phyloP scores from a whole-genome alignment of 2,329 filamentous ascomycete genomes.

The Dissoconium aciculare region DNA sequence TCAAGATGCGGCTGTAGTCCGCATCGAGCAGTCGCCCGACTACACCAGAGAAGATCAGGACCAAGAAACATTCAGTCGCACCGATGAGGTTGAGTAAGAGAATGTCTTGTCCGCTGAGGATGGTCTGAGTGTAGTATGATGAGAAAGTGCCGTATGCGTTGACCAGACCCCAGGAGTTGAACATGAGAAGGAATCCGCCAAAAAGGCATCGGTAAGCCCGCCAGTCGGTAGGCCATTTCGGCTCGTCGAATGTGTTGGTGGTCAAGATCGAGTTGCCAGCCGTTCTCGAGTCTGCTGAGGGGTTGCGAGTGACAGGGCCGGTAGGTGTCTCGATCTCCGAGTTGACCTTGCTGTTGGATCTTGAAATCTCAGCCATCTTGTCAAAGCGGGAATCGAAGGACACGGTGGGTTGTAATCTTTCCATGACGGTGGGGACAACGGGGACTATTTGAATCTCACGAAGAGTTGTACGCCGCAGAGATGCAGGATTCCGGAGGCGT shows the following conservation, averaged over 20 bases:
- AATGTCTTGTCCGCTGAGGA: conserved; percentile 28
- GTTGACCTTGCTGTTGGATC: conserved; percentile 1
- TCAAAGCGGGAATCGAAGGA: conserved; percentile 8
- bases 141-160: conserved; percentile 38
- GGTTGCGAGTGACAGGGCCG: conserved; percentile 7
- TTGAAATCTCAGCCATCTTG: conserved; percentile 4
- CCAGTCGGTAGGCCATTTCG: conserved; percentile 32
- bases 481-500: no score
- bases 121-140: conserved; percentile 34
- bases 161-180: conserved; percentile 26
- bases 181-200: conserved; percentile 37
- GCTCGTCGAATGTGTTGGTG: conserved; percentile 13
- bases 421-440: no score
- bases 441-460: no score
- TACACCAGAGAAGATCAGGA: conserved; percentile 31
- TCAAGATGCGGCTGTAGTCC: conserved; percentile 28
- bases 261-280: not conserved
- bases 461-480: no score
- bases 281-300: not conserved
- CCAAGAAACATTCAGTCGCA: conserved; percentile 33
- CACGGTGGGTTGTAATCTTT: no score
- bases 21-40: conserved; percentile 37
- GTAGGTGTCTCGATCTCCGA: conserved; percentile 8
- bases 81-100: conserved; percentile 34
- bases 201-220: conserved; percentile 31